Evolutionary conservation across 2,329 filamentous ascomycete species (phyloP).

Genomic region (Pestalotiopsis sp.): DNA sequence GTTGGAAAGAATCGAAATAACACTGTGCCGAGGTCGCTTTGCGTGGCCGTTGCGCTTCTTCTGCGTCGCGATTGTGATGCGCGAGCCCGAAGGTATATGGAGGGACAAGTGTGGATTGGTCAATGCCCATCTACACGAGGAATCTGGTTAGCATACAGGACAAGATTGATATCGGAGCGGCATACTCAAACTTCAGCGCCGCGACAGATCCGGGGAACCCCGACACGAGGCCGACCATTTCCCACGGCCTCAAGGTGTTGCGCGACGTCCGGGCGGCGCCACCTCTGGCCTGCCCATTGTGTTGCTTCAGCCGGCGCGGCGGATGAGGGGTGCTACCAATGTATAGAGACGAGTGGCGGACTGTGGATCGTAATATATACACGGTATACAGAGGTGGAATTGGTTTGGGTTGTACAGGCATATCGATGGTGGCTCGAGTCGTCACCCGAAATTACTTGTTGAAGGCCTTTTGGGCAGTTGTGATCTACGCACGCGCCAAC

Average conservation of each 20-base stretch:
- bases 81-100: constrained; percentile 69
- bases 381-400: constrained; percentile 93
- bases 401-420: constrained; percentile 48
- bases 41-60: constrained; percentile 56
- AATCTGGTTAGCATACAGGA: background rate
- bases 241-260: constrained; percentile 76
- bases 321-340: constrained; percentile 93
- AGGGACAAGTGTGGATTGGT: constrained; percentile 80
- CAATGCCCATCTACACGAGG: constrained; percentile 75
- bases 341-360: constrained; percentile 73
- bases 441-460: background rate
- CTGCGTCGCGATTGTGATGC: constrained; percentile 55
- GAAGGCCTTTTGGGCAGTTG: background rate
- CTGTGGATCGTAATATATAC: constrained; percentile 85
- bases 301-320: constrained; percentile 79
- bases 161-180: constrained; percentile 24
- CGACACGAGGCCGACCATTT: constrained; percentile 83
- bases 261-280: constrained; percentile 78
- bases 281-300: constrained; percentile 83
- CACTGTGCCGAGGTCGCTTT: constrained; percentile 57
- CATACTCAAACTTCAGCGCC: constrained; percentile 89
- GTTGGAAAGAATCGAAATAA: constrained; percentile 75
- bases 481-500: no score
- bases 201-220: constrained; percentile 87
- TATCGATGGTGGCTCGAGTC: constrained; percentile 24